Conservation (phyloP, 805 yeast species). For the Candida dendrica region DNA sequence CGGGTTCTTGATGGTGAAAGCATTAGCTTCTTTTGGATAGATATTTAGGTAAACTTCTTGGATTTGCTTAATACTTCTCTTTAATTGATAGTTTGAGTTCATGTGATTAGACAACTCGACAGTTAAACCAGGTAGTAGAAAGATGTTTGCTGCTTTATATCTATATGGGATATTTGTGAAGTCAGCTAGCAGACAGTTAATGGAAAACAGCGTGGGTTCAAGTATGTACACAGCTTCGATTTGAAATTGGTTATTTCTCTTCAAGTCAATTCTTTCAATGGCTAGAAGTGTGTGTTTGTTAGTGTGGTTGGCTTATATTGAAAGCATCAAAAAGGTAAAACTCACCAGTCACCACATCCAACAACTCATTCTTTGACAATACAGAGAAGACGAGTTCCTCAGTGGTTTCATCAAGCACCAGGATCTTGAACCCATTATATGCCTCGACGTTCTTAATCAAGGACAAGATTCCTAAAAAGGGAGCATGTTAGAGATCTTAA, state of each 20-base stretch:
- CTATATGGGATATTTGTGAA: constrained; percentile 57
- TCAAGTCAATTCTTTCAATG: constrained; percentile 55
- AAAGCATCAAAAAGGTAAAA: background rate
- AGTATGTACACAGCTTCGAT: constrained; percentile 77
- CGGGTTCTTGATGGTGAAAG: constrained; percentile 59
- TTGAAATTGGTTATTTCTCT: constrained; percentile 52
- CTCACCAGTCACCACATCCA: constrained; percentile 41
- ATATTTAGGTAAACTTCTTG: constrained; percentile 40
- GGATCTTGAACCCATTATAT: constrained; percentile 35
- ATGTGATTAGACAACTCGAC: constrained; percentile 21
- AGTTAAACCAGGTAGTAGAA: constrained; percentile 58
- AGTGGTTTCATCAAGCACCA: constrained; percentile 53
- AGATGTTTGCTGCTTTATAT: constrained; percentile 66
- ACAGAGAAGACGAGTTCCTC: constrained; percentile 40
- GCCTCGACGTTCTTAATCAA: constrained; percentile 36
- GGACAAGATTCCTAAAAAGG: constrained; percentile 23
- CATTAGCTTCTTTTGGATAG: constrained; percentile 62
- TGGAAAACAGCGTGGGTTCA: constrained; percentile 58
- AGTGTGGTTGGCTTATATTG: no score
- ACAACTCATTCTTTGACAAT: constrained; percentile 39
- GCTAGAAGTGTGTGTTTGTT: constrained; percentile 24
- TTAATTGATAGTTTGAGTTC: constrained; percentile 22
- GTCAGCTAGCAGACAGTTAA: constrained; percentile 77
- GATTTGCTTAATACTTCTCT: constrained; percentile 23
- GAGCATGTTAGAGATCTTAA: constrained; percentile 1